Conservation (phyloP, 805 yeast genomes). For the Zygoascus bituminiphila region DNA sequence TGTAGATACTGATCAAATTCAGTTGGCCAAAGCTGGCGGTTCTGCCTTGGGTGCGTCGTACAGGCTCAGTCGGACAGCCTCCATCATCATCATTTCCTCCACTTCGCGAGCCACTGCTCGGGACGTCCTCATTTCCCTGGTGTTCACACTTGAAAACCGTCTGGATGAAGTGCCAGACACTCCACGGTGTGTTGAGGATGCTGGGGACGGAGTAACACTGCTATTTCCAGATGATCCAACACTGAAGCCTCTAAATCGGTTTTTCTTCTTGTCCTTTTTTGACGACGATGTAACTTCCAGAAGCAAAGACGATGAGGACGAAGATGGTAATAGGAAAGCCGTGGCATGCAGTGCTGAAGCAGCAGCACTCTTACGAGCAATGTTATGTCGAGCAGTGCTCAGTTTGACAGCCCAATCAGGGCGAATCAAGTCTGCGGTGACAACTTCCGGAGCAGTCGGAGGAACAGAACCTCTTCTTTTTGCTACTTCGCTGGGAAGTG, state of each 20-base stretch:
- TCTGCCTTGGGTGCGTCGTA: conserved; percentile 3
- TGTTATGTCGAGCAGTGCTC: conserved; percentile 58
- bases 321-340: conserved; percentile 45
- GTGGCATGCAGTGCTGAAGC: conserved; percentile 88
- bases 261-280: conserved; percentile 7
- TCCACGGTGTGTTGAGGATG: conserved; percentile 4
- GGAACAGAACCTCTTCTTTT: conserved; percentile 47
- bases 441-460: conserved; percentile 58
- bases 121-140: background rate
- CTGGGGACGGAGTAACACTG: conserved; percentile 3
- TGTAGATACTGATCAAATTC: no score
- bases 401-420: conserved; percentile 89
- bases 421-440: conserved; percentile 73
- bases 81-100: conserved; percentile 75
- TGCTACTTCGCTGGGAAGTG: conserved; percentile 1
- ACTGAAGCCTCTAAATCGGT: conserved; percentile 19
- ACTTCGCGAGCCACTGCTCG: conserved; percentile 30
- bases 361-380: conserved; percentile 84
- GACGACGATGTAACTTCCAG: background rate
- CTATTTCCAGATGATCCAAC: conserved; percentile 6
- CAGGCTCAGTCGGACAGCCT: conserved; percentile 68
- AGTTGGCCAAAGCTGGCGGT: background rate
- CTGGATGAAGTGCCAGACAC: conserved; percentile 3
- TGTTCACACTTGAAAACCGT: background rate
- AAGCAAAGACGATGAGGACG: background rate